Evolutionary conservation across 1,284 basidiomycete species (phyloP), one percentile per base, ranked within the genome.

Genomic region (Apiotrichum brassicae): DNA sequence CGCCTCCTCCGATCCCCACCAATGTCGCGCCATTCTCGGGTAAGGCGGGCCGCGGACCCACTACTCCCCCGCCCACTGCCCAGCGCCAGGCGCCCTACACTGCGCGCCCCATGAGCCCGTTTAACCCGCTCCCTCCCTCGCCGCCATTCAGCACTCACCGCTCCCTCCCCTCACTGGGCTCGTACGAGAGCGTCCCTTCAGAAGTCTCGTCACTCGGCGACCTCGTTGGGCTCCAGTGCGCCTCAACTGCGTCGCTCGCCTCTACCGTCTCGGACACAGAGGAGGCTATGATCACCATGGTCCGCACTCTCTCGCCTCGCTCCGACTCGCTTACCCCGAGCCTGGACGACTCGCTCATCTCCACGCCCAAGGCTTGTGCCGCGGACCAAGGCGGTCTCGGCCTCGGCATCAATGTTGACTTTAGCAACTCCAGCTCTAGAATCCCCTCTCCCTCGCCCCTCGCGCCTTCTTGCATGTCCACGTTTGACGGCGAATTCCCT

Each of bases 231-330:
- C 9, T 9, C 9, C 28, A 30, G 28, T 8, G 14, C 9, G 28
- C 28, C 28, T 59, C 60, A 14, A 46, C 43, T 38, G 52, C 56
- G 14, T 64, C 63, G 11, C 39, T 67, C 23, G 51, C 48, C 8
- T 65, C 64, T 5, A 65, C 63, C 46, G 6, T 42, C 25, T 63
- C 66, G 13, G 70, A 71, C 49, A 61, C 64, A 2, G 68, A 69
- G 36, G 63, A 67, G 40, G 61, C 60, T 3, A 43, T 69, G 3
- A 60, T 63, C 30, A 58, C 57, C 24, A 68, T 68, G 66, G 51
- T 67, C 8, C 61, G 59, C 18, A 61, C 57, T 16, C 50, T 69
- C 6, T 62, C 62, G 14, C 16, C 46, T 1, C 28, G 30, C 13
- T 13, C 28, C 18, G 40, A 28, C 16, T 18, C 32, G 6, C 32